Evolutionary conservation across 352 stramenopile species (phyloP).

Genomic region (Phytophthora pisi): DNA sequence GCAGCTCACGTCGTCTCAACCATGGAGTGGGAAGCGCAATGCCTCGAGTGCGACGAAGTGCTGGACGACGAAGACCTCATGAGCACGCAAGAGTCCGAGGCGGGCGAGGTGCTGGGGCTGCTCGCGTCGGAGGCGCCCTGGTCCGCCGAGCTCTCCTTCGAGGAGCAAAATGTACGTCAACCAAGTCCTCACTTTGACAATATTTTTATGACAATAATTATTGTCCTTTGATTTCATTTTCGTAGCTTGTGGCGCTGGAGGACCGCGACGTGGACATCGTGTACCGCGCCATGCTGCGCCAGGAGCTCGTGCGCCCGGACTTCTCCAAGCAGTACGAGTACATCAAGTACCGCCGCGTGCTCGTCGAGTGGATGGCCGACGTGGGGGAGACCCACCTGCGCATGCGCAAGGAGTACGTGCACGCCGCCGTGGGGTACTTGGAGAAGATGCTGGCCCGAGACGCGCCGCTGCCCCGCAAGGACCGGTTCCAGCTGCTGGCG

Average conservation of each 20-base stretch:
- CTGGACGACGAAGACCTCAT: constrained; percentile 69
- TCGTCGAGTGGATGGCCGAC: constrained; percentile 88
- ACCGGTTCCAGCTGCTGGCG: constrained; percentile 83
- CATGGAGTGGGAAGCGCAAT: constrained; percentile 69
- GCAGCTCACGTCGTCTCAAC: not conserved
- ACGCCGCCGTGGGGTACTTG: constrained; percentile 83
- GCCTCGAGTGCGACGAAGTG: constrained; percentile 83
- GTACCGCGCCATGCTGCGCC: constrained; percentile 78
- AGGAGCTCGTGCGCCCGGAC: constrained; percentile 72
- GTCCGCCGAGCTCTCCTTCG: constrained; percentile 37
- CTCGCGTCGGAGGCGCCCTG: constrained; percentile 27
- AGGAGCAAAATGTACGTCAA: constrained; percentile 51
- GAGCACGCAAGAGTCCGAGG: constrained; percentile 47
- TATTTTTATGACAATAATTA: constrained; percentile 11
- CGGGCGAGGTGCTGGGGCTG: constrained; percentile 15
- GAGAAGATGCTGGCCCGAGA: constrained; percentile 66
- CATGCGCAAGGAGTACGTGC: constrained; percentile 82
- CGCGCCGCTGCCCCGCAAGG: constrained; percentile 58
- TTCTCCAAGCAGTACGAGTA: constrained; percentile 82
- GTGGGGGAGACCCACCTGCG: constrained; percentile 82
- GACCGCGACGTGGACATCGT: constrained; percentile 75
- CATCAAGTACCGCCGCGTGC: constrained; percentile 80
- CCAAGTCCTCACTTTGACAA: not conserved
- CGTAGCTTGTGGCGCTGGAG: constrained; percentile 69
- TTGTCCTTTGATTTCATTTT: not conserved